phyloP scores from a whole-genome alignment of 192 early-diverging fungal genomes.

The Thoreauomyces humboldtii region DNA sequence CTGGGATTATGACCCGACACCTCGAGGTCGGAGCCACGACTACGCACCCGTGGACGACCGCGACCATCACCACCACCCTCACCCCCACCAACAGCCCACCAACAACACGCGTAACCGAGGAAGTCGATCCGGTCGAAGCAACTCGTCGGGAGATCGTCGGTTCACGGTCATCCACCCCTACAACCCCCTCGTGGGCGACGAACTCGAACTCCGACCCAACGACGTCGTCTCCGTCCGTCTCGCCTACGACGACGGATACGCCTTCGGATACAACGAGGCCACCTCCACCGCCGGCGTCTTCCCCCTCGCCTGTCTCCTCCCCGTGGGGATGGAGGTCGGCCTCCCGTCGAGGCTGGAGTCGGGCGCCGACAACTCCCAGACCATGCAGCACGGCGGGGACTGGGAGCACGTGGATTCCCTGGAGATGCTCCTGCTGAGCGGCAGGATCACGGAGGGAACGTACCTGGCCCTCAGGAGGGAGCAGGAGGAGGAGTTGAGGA shows the following conservation, averaged over 20 bases:
- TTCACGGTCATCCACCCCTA: conserved; percentile 24
- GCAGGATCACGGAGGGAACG: conserved; percentile 21
- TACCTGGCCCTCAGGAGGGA: conserved; percentile 17
- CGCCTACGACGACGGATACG: conserved; percentile 28
- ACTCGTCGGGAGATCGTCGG: conserved; percentile 1
- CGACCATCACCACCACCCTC: too few relatives aligned
- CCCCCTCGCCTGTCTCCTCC: conserved; percentile 24
- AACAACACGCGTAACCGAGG: too few relatives aligned
- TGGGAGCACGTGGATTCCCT: conserved; percentile 23
- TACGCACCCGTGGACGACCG: too few relatives aligned
- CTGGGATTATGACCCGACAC: too few relatives aligned
- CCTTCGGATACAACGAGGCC: conserved; percentile 10
- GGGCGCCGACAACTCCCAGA: conserved; percentile 3
- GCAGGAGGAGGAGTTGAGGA: conserved; percentile 18
- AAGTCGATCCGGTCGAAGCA: neutral
- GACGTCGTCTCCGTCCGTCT: conserved; percentile 14
- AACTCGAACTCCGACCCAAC: conserved; percentile 8
- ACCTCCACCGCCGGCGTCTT: conserved; percentile 11
- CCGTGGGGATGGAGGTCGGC: conserved; percentile 22
- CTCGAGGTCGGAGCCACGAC: too few relatives aligned
- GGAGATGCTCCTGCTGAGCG: conserved; percentile 27
- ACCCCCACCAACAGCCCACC: too few relatives aligned
- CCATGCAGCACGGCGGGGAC: conserved; percentile 3
- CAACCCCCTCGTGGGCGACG: conserved; percentile 18
- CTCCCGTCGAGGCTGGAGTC: conserved; percentile 18